Evolutionary conservation across 257 asterid genomes (phyloP).

Genomic region (Primulina tabacum): DNA sequence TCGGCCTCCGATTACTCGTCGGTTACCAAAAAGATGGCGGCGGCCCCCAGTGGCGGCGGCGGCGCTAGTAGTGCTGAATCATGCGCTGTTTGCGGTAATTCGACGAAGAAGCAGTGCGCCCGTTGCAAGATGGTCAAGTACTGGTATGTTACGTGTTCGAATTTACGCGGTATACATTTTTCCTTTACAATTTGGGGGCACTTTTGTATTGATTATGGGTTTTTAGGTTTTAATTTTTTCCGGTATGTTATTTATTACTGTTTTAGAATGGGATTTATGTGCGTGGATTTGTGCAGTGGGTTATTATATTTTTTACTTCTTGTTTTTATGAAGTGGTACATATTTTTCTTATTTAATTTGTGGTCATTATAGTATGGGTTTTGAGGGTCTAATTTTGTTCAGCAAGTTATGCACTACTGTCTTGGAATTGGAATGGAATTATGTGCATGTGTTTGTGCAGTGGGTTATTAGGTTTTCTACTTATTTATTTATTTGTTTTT

Average conservation of each 20-base stretch:
- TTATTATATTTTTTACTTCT: background rate
- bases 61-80: conserved; percentile 32
- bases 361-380: background rate
- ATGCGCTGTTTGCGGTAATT: conserved; percentile 62
- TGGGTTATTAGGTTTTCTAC: too few relatives aligned
- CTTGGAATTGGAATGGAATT: too few relatives aligned
- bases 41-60: conserved; percentile 13
- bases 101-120: conserved; percentile 53
- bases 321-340: too few relatives aligned
- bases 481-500: too few relatives aligned
- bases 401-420: too few relatives aligned
- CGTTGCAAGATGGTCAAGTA: conserved; percentile 77
- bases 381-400: background rate
- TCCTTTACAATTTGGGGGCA: conserved; percentile 1
- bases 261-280: background rate
- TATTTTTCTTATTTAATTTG: background rate
- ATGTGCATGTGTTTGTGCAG: too few relatives aligned
- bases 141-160: conserved; percentile 47
- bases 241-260: background rate
- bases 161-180: background rate
- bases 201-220: background rate
- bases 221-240: background rate
- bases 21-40: conserved; percentile 36
- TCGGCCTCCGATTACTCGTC: conserved; percentile 35
- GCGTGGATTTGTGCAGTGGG: conserved; percentile 14